Evolutionary conservation across 164 flowering plant genomes (phyloP).

Genomic region (Vitis rotundifolia): DNA sequence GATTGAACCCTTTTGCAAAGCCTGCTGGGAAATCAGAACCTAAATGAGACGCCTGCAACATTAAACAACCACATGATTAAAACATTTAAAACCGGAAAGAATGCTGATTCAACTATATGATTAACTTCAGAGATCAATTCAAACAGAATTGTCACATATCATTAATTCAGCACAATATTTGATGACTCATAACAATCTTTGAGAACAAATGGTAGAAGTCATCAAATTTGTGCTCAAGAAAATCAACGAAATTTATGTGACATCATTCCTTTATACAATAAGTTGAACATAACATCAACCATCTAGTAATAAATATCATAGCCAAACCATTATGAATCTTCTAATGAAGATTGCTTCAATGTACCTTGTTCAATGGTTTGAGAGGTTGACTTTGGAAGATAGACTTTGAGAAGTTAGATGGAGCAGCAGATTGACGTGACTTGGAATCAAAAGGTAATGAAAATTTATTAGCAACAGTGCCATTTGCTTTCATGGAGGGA

Average conservation of each 20-base stretch:
- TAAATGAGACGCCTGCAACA: slow-evolving; percentile 28
- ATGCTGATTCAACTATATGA: background rate
- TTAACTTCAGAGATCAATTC: slow-evolving; percentile 1
- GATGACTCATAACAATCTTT: background rate
- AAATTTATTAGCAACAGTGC: slow-evolving; percentile 14
- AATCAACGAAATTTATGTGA: background rate
- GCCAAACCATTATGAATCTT: background rate
- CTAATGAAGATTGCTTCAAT: background rate
- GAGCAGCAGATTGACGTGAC: slow-evolving; percentile 6
- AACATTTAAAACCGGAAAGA: background rate
- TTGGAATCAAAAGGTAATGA: slow-evolving; percentile 6
- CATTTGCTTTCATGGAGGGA: slow-evolving; percentile 27
- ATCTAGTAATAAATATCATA: background rate
- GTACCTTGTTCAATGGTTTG: slow-evolving; percentile 43
- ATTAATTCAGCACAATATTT: background rate
- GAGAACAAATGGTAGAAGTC: background rate
- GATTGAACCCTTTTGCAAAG: slow-evolving; percentile 21
- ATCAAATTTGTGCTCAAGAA: background rate
- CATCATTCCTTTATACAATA: too few relatives aligned
- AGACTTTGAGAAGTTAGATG: slow-evolving; percentile 28
- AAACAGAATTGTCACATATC: background rate
- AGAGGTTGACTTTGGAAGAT: slow-evolving; percentile 18
- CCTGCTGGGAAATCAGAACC: slow-evolving; percentile 27
- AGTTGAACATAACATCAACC: too few relatives aligned
- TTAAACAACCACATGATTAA: background rate